Evolutionary conservation across 2,329 filamentous ascomycete species (phyloP).

Genomic region (Cladobotryum mycophilum): DNA sequence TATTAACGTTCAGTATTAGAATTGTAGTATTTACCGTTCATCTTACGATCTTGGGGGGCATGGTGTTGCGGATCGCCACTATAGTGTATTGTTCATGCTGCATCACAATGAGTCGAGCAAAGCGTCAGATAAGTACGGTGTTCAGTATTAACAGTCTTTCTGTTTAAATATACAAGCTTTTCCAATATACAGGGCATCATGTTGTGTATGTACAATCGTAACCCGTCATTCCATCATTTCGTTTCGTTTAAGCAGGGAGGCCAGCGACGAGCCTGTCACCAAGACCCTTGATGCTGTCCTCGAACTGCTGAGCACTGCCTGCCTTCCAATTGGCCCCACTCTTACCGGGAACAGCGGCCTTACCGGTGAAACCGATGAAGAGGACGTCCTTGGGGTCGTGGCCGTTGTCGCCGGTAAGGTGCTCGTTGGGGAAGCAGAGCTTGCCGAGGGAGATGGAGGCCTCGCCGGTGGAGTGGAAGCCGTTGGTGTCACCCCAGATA

Average conservation of each 20-base stretch:
- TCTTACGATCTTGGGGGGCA: too few species aligned
- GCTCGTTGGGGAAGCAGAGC: slow-evolving; percentile 40
- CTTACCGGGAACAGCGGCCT: slow-evolving; percentile 44
- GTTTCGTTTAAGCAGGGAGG: background rate
- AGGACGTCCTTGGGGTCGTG: slow-evolving; percentile 48
- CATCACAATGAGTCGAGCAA: too few species aligned
- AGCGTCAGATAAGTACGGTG: too few species aligned
- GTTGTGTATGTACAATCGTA: too few species aligned
- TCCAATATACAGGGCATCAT: too few species aligned
- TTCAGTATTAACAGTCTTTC: too few species aligned
- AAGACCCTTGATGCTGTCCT: slow-evolving; percentile 38
- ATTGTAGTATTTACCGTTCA: too few species aligned
- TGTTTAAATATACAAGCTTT: too few species aligned
- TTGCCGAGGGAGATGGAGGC: slow-evolving; percentile 45
- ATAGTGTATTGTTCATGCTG: too few species aligned
- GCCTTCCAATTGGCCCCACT: slow-evolving; percentile 46
- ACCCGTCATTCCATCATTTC: too few species aligned
- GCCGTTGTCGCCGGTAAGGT: slow-evolving; percentile 44
- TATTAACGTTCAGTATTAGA: too few species aligned
- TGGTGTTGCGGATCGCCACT: too few species aligned
- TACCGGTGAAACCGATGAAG: slow-evolving; percentile 49
- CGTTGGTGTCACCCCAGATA: slow-evolving; percentile 53
- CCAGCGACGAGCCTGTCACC: slow-evolving; percentile 39
- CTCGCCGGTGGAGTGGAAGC: slow-evolving; percentile 41
- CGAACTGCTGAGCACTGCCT: slow-evolving; percentile 36